These are phyloP conservation scores for Monosporascus sp. DNA, from an alignment of 2,329 filamentous ascomycete species.

Conservation along the genomic window DNA sequence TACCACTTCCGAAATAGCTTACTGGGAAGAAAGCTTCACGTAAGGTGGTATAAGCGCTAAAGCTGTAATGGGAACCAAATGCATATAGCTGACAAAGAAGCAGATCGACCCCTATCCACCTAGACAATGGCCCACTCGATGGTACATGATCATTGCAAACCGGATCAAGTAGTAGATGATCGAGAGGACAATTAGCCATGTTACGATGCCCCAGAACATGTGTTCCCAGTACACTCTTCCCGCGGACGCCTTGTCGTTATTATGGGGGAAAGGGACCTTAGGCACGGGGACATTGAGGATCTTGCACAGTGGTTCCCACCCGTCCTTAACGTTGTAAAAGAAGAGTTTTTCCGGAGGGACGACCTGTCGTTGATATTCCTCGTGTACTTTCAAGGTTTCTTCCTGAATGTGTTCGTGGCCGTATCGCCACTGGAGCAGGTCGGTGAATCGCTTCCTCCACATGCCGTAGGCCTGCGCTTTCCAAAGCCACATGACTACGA, in stretches of 20 bases:
- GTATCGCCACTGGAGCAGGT: slow-evolving; percentile 26
- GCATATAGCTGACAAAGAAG: too few species aligned
- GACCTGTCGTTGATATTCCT: slow-evolving; percentile 25
- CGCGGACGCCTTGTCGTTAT: slow-evolving; percentile 26
- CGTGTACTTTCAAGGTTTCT: slow-evolving; percentile 23
- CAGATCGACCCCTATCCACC: background rate
- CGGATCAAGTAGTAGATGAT: slow-evolving; percentile 14
- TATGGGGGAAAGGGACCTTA: slow-evolving; percentile 29
- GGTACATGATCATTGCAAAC: background rate
- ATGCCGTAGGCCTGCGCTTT: slow-evolving; percentile 27
- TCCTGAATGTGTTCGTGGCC: slow-evolving; percentile 24
- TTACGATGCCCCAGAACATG: slow-evolving; percentile 18
- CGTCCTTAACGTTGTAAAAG: slow-evolving; percentile 30
- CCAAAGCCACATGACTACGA: slow-evolving; percentile 27
- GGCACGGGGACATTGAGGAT: slow-evolving; percentile 29
- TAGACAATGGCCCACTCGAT: background rate
- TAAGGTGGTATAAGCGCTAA: too few species aligned
- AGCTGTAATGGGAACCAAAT: too few species aligned
- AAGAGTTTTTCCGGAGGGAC: slow-evolving; percentile 28
- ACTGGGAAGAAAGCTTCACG: too few species aligned
- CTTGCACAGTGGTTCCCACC: slow-evolving; percentile 29
- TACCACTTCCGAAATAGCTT: too few species aligned
- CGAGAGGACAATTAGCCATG: slow-evolving; percentile 24
- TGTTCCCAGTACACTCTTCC: slow-evolving; percentile 20
- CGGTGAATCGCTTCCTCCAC: slow-evolving; percentile 25